Conservation (phyloP, 257 asterid species). For the Paraleonurus japonicus region DNA sequence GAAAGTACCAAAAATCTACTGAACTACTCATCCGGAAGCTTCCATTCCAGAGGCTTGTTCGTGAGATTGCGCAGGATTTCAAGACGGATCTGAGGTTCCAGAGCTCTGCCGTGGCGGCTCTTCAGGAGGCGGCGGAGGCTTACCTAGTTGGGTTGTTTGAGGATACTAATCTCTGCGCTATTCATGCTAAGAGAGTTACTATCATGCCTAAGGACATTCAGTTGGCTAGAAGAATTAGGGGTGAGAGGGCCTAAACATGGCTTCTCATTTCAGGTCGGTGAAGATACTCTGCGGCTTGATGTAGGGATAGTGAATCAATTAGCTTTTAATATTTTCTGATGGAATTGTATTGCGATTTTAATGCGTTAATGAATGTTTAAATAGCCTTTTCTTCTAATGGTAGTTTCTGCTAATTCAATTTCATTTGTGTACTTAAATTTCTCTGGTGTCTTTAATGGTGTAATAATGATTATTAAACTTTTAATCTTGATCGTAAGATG, state of each 20-base stretch:
- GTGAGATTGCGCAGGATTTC: conserved; percentile 40
- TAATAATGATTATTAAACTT: not conserved
- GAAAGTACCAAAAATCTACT: conserved; percentile 29
- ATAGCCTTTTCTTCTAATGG: not conserved
- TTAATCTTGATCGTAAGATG: not conserved
- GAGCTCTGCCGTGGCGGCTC: conserved; percentile 37
- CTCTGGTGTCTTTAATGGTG: not conserved
- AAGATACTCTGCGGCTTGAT: not conserved
- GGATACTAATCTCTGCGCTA: conserved; percentile 34
- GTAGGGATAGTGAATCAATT: not conserved
- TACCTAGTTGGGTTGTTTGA: conserved; percentile 33
- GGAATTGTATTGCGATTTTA: not conserved
- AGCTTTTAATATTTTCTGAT: not conserved
- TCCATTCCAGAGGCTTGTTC: conserved; percentile 39
- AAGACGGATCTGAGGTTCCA: conserved; percentile 34
- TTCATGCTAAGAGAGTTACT: conserved; percentile 31
- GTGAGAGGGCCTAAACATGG: conserved; percentile 29
- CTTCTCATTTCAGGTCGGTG: not conserved
- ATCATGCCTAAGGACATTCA: conserved; percentile 39
- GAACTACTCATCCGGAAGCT: conserved; percentile 29
- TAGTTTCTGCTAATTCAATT: not conserved
- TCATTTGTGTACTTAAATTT: not conserved
- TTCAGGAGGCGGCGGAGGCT: conserved; percentile 41
- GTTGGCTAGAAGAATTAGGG: conserved; percentile 36
- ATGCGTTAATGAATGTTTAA: not conserved